A percentile compares a stretch with the other conserved stretches of the same genome.
phyloP scores from a whole-genome alignment of 2,329 filamentous ascomycete genomes.

The Trichophyton mentagrophytes region DNA sequence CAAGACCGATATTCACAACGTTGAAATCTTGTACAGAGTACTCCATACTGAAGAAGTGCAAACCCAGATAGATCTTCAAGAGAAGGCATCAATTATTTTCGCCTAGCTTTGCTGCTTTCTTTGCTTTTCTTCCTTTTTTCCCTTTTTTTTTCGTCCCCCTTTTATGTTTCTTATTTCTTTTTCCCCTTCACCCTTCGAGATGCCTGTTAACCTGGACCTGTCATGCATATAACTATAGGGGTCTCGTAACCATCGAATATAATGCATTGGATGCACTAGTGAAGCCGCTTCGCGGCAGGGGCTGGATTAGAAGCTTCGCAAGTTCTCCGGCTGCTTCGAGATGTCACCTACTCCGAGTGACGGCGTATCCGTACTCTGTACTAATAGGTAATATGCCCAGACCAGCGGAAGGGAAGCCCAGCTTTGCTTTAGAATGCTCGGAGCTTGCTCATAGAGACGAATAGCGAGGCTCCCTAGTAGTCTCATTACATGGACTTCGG shows the following conservation, averaged over 20 bases:
- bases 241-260: neutral
- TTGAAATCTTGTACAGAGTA: neutral
- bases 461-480: neutral
- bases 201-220: neutral
- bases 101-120: neutral
- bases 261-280: neutral
- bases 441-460: too few species aligned
- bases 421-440: neutral
- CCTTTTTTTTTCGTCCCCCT: too few species aligned
- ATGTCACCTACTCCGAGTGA: neutral
- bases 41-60: neutral
- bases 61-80: neutral
- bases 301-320: slow-evolving; percentile 3
- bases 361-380: neutral
- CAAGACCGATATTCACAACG: neutral
- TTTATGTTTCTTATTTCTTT: too few species aligned
- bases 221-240: neutral
- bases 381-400: neutral
- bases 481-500: neutral
- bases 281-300: neutral
- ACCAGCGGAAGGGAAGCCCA: neutral
- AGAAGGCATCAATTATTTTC: neutral
- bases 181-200: too few species aligned
- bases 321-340: neutral
- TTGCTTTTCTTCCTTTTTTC: neutral